These are phyloP conservation scores for Leccinum ponderosum DNA, from an alignment of 1,284 basidiomycete species.

Conservation along the genomic window DNA sequence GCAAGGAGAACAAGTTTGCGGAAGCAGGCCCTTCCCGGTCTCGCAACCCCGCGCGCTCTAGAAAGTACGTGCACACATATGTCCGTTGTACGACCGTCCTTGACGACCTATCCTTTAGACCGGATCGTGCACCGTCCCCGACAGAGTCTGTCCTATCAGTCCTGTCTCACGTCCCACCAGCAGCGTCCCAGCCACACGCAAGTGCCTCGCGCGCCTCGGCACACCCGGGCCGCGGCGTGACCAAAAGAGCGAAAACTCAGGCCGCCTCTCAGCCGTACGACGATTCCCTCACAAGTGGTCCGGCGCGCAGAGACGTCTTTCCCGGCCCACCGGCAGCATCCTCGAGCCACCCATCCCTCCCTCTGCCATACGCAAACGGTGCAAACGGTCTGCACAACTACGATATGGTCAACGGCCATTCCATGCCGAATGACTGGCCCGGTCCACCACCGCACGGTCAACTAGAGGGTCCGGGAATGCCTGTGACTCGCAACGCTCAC, in stretches of 20 bases:
- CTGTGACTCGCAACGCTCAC: conserved; percentile 51
- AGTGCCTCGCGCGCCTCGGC: conserved; percentile 31
- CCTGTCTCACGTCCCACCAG: conserved; percentile 51
- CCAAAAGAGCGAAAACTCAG: conserved; percentile 38
- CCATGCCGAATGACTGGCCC: conserved; percentile 25
- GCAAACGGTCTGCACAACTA: conserved; percentile 35
- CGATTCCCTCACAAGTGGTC: conserved; percentile 25
- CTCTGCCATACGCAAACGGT: conserved; percentile 38
- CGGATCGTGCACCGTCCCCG: conserved; percentile 65
- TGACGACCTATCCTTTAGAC: conserved; percentile 35
- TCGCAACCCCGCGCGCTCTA: conserved; percentile 52
- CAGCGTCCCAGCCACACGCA: conserved; percentile 29
- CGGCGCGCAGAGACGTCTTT: conserved; percentile 35
- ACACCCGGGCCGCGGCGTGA: conserved; percentile 37
- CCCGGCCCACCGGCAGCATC: conserved; percentile 41
- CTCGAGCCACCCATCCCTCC: conserved; percentile 42
- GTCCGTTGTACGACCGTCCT: conserved; percentile 2
- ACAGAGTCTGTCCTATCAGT: conserved; percentile 71
- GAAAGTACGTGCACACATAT: conserved; percentile 50
- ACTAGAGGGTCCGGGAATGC: conserved; percentile 77
- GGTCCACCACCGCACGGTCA: conserved; percentile 45
- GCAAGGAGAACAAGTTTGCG: conserved; percentile 44
- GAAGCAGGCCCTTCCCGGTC: conserved; percentile 40
- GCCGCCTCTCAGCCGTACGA: conserved; percentile 29
- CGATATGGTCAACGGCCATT: conserved; percentile 34